Base-by-base conservation (phyloP, 78 protist species). In the Dictyostelium capitatum region DNA sequence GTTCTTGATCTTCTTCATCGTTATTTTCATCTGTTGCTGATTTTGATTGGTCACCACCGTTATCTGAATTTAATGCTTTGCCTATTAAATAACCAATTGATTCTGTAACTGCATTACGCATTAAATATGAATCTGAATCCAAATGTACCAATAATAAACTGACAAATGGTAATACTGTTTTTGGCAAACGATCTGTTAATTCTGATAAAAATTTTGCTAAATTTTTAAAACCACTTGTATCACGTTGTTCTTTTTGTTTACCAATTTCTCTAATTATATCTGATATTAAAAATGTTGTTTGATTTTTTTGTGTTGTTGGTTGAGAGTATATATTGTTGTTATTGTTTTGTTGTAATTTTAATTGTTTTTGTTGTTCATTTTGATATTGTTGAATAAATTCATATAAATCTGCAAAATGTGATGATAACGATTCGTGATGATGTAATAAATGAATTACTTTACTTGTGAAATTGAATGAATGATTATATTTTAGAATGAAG, bases 91-190 rank as follows among this genome's bases (percentile, higher is more conserved):
- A 73, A 9, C 79, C 89, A 14, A 87, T 50, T 17, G 80, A 47
- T 23, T 94, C 95, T 25, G 80, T 30, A 0, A 79, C 91, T 30
- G 89, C 92, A 77, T 83, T 94, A 51, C 96, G 89, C 67, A 87
- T 73, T 30, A 79, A 64, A 83, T 94, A 79, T 25, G 72, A 43
- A 10, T 83, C 90, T 9, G 82, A n/a, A 77, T 87, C 72, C 17
- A 87, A 23, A 53, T 79, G 80, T 3, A 23, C 37, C 0, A 47
- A 20, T 37, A 94, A 6, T 17, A 69, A 17, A 19, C 77, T 25
- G 3, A 37, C 17, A 9, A 41, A 23, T 50, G 95, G 67, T 25
- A 82, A n/a, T 12, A 91, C 80, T 3, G 15, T 11, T 32, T 56
- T 70, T n/a, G 95, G 95, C 20, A 72, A 6, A 12, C 50, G 47